Conservation (phyloP, 176 grass and related monocot genomes). For the Hsuehochloa calcarea region DNA sequence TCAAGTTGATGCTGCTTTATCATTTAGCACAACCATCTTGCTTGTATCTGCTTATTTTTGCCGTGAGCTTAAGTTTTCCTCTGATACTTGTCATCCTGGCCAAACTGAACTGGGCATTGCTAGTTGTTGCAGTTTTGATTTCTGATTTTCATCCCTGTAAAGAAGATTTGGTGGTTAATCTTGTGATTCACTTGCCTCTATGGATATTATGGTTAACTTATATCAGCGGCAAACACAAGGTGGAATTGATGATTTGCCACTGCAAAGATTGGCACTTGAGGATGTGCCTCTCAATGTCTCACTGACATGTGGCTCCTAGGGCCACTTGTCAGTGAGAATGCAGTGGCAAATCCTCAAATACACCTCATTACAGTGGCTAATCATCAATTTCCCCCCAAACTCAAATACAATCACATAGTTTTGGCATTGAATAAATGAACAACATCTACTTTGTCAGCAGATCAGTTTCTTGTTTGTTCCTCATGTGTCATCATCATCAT, state of each 20-base stretch:
- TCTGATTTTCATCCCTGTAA: not conserved
- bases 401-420: not conserved
- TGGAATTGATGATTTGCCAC: not conserved
- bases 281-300: not conserved
- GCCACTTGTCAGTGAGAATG: not conserved
- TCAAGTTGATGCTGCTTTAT: constrained; percentile 15
- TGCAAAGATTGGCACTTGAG: too few species aligned
- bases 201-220: not conserved
- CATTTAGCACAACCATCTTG: not conserved
- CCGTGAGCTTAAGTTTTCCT: not conserved
- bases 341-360: not conserved
- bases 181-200: not conserved
- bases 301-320: too few species aligned
- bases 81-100: not conserved
- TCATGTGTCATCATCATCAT: not conserved
- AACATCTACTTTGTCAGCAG: not conserved
- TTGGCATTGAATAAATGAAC: not conserved
- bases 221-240: not conserved
- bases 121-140: not conserved
- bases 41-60: not conserved
- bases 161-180: not conserved
- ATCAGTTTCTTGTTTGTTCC: not conserved
- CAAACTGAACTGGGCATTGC: constrained; percentile 1
- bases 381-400: not conserved
- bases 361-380: not conserved